These are phyloP conservation scores for Xylaria cubensis DNA, from an alignment of 495 filamentous ascomycete genomes.

Conservation along the genomic window DNA sequence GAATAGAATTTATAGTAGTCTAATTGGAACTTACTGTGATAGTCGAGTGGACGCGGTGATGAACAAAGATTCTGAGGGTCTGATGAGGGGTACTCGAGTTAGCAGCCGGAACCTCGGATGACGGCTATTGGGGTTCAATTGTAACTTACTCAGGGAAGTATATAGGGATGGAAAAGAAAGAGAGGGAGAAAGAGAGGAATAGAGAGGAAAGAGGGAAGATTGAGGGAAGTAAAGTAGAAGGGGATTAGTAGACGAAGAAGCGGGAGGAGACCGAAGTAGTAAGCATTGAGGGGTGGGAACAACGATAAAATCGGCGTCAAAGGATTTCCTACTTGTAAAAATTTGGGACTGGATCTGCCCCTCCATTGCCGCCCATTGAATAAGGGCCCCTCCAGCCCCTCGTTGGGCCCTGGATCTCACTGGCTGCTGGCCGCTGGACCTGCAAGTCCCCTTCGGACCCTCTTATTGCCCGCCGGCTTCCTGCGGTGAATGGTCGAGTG, in stretches of 20 bases:
- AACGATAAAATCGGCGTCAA: slow-evolving; percentile 23
- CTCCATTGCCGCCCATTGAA: slow-evolving; percentile 6
- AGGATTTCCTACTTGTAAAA: slow-evolving; percentile 25
- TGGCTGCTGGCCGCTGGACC: slow-evolving; percentile 1
- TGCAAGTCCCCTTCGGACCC: slow-evolving; percentile 19
- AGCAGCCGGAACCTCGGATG: neutral
- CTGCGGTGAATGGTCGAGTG: slow-evolving; percentile 28
- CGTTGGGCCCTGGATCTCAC: slow-evolving; percentile 14
- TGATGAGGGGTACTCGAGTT: slow-evolving; percentile 14
- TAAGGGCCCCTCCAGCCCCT: slow-evolving; percentile 9
- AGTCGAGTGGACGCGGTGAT: neutral
- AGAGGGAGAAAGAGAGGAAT: slow-evolving; percentile 1
- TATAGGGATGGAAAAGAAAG: neutral
- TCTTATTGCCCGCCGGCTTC: slow-evolving; percentile 31
- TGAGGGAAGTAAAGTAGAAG: slow-evolving; percentile 15
- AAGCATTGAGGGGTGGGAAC: slow-evolving; percentile 31
- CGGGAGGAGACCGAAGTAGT: slow-evolving; percentile 24
- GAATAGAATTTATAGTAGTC: neutral
- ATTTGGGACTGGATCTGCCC: slow-evolving; percentile 24
- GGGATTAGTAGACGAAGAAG: slow-evolving; percentile 17
- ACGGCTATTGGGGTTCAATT: neutral
- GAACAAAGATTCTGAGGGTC: neutral
- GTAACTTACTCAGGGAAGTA: slow-evolving; percentile 16
- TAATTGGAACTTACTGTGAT: slow-evolving; percentile 4
- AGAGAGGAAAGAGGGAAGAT: slow-evolving; percentile 5